Evolutionary conservation across 1,284 basidiomycete species (phyloP).

Genomic region (Apiotrichum akiyoshidainum): DNA sequence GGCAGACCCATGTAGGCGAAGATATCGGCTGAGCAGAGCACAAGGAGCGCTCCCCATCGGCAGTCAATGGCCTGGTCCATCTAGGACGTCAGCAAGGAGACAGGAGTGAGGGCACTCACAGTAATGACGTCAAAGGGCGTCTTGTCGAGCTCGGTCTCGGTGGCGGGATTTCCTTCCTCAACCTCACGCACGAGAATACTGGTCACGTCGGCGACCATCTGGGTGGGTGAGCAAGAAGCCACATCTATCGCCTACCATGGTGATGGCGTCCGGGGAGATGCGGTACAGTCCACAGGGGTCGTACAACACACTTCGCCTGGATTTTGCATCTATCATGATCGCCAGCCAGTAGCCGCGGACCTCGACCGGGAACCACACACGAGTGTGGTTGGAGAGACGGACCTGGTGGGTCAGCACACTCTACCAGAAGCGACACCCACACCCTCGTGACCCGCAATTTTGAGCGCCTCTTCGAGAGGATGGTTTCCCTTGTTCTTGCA

Average conservation of each 20-base stretch:
- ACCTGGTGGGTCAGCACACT: neutral
- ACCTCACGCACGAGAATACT: neutral
- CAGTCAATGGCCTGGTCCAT: neutral
- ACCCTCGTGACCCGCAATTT: neutral
- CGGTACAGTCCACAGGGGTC: neutral
- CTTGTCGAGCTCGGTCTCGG: neutral
- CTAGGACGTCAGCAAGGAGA: neutral
- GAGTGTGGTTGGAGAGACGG: neutral
- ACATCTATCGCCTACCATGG: neutral
- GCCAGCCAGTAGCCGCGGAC: neutral
- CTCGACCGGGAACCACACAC: neutral
- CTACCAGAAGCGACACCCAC: neutral
- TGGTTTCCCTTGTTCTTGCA: neutral
- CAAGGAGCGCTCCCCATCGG: neutral
- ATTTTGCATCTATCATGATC: neutral
- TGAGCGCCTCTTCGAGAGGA: neutral
- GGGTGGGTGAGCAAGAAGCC: too few species aligned
- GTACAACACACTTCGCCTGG: neutral
- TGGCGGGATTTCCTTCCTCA: neutral
- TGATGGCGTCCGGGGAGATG: neutral
- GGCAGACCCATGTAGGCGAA: neutral
- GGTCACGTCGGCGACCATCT: neutral
- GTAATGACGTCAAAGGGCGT: neutral
- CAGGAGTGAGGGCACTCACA: neutral
- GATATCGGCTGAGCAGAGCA: neutral